Evolutionary conservation across 1,139 yeast genomes (phyloP).

Genomic region (Saccharomycopsis hybrid): DNA sequence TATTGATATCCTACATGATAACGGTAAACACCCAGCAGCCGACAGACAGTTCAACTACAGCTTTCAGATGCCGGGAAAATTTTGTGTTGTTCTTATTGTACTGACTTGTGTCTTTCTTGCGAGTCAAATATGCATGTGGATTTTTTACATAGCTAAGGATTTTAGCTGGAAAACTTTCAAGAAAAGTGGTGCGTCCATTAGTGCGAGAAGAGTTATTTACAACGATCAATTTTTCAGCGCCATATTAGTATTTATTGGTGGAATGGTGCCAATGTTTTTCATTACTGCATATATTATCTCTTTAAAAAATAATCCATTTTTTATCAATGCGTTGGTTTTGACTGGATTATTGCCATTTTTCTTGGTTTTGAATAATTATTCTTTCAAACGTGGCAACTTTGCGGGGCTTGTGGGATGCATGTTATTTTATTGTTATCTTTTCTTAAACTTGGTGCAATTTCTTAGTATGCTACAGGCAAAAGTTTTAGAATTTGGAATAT

Average conservation of each 20-base stretch:
- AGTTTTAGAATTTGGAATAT: not conserved
- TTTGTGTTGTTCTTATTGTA: constrained; percentile 3
- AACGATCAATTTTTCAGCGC: constrained; percentile 9
- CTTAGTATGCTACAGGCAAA: constrained; percentile 8
- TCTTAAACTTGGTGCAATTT: constrained; percentile 4
- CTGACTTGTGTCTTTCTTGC: constrained; percentile 5
- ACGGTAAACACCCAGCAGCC: constrained; percentile 7
- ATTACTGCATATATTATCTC: constrained; percentile 9
- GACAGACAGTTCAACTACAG: constrained; percentile 4
- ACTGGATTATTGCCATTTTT: constrained; percentile 8
- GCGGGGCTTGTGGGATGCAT: constrained; percentile 1
- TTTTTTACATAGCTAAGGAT: constrained; percentile 13
- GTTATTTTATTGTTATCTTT: constrained; percentile 4
- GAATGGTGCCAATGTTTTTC: constrained; percentile 13
- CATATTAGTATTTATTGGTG: constrained; percentile 12
- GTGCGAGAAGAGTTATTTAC: constrained; percentile 7
- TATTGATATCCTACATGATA: constrained; percentile 13
- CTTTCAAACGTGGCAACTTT: constrained; percentile 8
- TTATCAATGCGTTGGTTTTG: constrained; percentile 8
- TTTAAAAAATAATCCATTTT: constrained; percentile 4
- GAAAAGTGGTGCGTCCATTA: constrained; percentile 14
- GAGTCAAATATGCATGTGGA: constrained; percentile 17
- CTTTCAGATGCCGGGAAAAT: constrained; percentile 5
- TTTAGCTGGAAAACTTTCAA: constrained; percentile 18
- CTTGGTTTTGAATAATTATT: constrained; percentile 1